Evolutionary conservation across 2,329 filamentous ascomycete species (phyloP).

Genomic region (Macrophomina phaseolina): DNA sequence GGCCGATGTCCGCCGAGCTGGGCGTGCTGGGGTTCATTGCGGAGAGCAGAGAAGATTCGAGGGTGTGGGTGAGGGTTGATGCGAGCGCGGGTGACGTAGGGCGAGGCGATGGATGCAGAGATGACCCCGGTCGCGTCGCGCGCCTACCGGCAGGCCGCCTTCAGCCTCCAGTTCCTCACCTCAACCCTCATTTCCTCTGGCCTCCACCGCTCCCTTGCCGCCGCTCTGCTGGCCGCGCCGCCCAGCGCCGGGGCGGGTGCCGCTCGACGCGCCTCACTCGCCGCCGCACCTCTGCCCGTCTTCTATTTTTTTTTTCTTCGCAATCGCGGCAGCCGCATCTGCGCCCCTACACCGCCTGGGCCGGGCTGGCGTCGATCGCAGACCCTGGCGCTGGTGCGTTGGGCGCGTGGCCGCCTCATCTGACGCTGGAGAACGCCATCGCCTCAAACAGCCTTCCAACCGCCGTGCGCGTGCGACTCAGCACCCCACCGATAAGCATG

Average conservation of each 20-base stretch:
- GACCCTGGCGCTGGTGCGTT: constrained; percentile 12
- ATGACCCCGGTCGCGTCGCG: background rate
- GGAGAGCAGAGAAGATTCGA: constrained; percentile 7
- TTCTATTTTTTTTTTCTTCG: background rate
- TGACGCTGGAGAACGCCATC: constrained; percentile 1
- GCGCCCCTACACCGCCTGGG: constrained; percentile 14
- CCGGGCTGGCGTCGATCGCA: constrained; percentile 9
- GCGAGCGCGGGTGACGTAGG: constrained; percentile 2
- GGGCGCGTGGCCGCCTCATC: constrained; percentile 12
- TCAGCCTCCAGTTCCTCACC: too few species aligned
- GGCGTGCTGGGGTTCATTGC: constrained; percentile 12
- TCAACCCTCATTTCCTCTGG: too few species aligned
- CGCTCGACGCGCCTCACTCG: too few species aligned
- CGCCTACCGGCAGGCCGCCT: background rate
- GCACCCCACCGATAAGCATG: constrained; percentile 15
- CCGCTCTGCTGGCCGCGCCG: background rate
- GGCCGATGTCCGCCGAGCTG: background rate
- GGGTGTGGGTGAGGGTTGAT: background rate
- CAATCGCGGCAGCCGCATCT: constrained; percentile 18
- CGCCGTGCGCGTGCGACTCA: background rate
- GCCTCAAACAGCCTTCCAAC: background rate
- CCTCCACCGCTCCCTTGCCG: background rate
- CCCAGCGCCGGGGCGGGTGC: too few species aligned
- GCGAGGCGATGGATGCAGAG: background rate
- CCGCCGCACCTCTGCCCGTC: too few species aligned